phyloP scores from a whole-genome alignment of 176 grass and related monocot genomes.

The Eragrostis nindensis region DNA sequence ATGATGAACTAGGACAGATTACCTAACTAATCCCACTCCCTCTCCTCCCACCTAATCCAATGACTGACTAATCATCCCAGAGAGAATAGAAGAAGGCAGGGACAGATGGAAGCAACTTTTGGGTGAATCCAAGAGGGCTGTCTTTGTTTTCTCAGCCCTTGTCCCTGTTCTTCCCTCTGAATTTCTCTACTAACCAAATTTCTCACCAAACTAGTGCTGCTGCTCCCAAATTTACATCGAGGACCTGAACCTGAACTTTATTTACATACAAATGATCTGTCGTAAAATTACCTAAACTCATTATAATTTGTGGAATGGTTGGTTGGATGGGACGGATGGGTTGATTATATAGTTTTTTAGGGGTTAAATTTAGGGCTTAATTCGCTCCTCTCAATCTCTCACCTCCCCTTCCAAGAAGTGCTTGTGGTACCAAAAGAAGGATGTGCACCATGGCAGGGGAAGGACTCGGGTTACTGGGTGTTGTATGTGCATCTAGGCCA shows the following conservation, averaged over 20 bases:
- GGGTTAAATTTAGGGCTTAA: constrained; percentile 56
- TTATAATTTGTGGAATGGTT: constrained; percentile 41
- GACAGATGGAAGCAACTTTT: constrained; percentile 8
- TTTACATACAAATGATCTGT: constrained; percentile 66
- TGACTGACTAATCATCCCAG: constrained; percentile 30
- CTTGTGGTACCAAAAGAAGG: constrained; percentile 18
- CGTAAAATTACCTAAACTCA: constrained; percentile 60
- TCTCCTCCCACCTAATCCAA: constrained; percentile 44
- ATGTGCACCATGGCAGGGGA: constrained; percentile 17
- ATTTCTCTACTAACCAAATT: constrained; percentile 36
- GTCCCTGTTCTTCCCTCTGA: constrained; percentile 40
- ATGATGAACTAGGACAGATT: constrained; percentile 47
- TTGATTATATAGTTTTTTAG: constrained; percentile 49
- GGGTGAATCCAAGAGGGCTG: constrained; percentile 29
- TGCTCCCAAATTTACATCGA: constrained; percentile 60
- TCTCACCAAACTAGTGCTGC: constrained; percentile 32
- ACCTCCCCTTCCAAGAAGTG: not conserved
- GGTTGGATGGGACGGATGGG: constrained; percentile 6
- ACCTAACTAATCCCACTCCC: constrained; percentile 54
- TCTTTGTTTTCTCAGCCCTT: constrained; percentile 20
- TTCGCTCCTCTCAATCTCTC: constrained; percentile 31
- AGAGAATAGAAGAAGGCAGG: constrained; percentile 24
- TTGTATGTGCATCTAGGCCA: constrained; percentile 76
- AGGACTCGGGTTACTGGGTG: constrained; percentile 45
- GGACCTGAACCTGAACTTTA: constrained; percentile 49